Evolutionary conservation across 768 basidiomycete species (phyloP), one percentile per base, ranked within the genome.

Genomic region (Amanita molliuscula): DNA sequence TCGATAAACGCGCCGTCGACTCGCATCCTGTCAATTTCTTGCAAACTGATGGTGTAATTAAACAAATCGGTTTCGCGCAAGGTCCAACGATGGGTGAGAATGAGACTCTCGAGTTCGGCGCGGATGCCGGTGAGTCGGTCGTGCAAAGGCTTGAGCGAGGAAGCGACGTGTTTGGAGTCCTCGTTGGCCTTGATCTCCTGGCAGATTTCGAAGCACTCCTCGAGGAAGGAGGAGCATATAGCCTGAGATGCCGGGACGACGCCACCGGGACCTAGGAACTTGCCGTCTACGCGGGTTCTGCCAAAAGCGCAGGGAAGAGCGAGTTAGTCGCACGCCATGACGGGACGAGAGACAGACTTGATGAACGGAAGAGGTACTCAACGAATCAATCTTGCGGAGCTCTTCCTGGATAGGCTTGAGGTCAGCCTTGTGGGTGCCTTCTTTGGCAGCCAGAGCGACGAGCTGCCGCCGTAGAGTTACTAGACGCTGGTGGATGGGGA

Each of bases 1-100:
- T 98, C 94, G 5, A 95, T 84, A 61, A 98, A 99, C 67, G 96
- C 95, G 50, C 96, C 96, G 54, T 98, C 92, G 5, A 97, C 80
- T 20, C 96, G 73, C 92, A 98, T 92, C 66, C 87, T 84, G 67
- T 99, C 96, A 35, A 99, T 94, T 65, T 98, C 94, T 60, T 93
- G 85, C 54, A 99, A 68, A 62, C 89, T 89, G 47, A 92, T 72
- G 18, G 90, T 89, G 66, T 95, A 98, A 66, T 91, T 97, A 76
- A 81, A 92, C 18, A 95, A 69, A 58, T 95, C 92, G 1, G 89
- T 91, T 73, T 99, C 96, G 37, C 94, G 75, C 48, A 99, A 70
- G 53, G 85, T 97, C 96, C 96, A 99, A 31, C 96, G 83, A 63
- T 95, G 96, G 0, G 96, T 98, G 56, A 98, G 72, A 26, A 88